A percentile compares a stretch with the other conserved stretches of the same genome.
These are phyloP conservation scores for Fusarium heterosporum DNA, from an alignment of 2,329 filamentous ascomycete species.

Conservation along the genomic window DNA sequence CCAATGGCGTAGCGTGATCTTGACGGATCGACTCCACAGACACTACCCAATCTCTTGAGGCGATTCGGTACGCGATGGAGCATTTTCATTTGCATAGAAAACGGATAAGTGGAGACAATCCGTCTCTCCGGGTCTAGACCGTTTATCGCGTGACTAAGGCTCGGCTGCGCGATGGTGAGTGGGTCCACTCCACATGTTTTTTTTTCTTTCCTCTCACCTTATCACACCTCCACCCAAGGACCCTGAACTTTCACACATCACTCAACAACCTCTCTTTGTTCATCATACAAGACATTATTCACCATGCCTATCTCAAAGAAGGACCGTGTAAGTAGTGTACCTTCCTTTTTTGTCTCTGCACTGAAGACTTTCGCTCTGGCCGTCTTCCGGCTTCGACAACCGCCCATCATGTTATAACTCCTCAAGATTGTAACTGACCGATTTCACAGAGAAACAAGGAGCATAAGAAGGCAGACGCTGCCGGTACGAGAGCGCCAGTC, in stretches of 20 bases:
- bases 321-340: slow-evolving; percentile 31
- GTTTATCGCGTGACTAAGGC: slow-evolving; percentile 7
- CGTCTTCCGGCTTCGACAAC: too few species aligned
- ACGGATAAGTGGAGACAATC: not conserved
- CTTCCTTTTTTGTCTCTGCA: too few species aligned
- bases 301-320: slow-evolving; percentile 50
- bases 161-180: slow-evolving; percentile 6
- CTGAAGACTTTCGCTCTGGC: too few species aligned
- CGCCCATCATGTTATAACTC: too few species aligned
- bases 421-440: not conserved
- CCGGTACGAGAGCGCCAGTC: slow-evolving; percentile 64
- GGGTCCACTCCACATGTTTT: slow-evolving; percentile 27
- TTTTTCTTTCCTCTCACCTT: slow-evolving; percentile 19
- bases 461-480: slow-evolving; percentile 66
- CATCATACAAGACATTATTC: not conserved
- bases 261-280: not conserved
- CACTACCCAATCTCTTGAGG: too few species aligned
- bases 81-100: not conserved
- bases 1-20: too few species aligned
- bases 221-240: slow-evolving; percentile 11
- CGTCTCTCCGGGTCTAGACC: slow-evolving; percentile 7
- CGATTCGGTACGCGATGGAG: too few species aligned
- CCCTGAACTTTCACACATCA: slow-evolving; percentile 8
- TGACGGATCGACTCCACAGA: too few species aligned
- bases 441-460: slow-evolving; percentile 60